These are phyloP conservation scores for Fusarium sp. DNA, from an alignment of 2,329 filamentous ascomycete species.

Conservation along the genomic window DNA sequence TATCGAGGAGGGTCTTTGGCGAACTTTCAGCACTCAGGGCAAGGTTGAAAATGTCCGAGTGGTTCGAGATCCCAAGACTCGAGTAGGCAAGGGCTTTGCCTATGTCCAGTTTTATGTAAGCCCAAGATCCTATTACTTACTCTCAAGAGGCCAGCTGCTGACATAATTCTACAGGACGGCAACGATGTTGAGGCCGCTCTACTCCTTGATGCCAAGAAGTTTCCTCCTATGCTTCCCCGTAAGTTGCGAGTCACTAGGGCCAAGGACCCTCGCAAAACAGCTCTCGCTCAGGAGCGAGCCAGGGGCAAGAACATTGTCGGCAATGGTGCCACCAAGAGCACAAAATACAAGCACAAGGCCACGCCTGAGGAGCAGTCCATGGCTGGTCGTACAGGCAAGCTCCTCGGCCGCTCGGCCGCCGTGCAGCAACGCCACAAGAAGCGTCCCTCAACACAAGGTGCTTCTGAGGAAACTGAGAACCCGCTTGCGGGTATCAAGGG, in stretches of 20 bases:
- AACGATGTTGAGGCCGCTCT: conserved; percentile 94
- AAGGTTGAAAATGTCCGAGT: conserved; percentile 94
- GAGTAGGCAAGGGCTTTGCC: conserved; percentile 96
- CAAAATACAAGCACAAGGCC: conserved; percentile 76
- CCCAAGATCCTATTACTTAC: conserved; percentile 21
- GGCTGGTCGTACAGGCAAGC: conserved; percentile 78
- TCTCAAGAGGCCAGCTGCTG: conserved; percentile 6
- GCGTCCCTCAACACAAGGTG: conserved; percentile 35
- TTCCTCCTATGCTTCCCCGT: conserved; percentile 92
- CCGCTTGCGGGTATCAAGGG: conserved; percentile 58
- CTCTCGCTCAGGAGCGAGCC: conserved; percentile 57
- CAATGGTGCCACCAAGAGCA: conserved; percentile 56
- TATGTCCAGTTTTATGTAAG: conserved; percentile 92
- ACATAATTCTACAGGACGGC: conserved; percentile 67
- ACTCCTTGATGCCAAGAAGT: conserved; percentile 89
- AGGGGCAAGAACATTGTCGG: conserved; percentile 52
- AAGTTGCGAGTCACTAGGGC: conserved; percentile 88
- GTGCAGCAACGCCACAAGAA: conserved; percentile 57
- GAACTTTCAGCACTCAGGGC: conserved; percentile 79
- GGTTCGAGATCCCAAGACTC: conserved; percentile 86
- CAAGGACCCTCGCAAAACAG: conserved; percentile 76
- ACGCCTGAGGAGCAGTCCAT: conserved; percentile 77
- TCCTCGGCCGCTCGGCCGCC: conserved; percentile 78
- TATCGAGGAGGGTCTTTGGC: conserved; percentile 93
- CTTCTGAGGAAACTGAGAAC: conserved; percentile 36